These are phyloP conservation scores for Gnomoniopsis sp. DNA, from an alignment of 2,329 filamentous ascomycete species.

Conservation along the genomic window DNA sequence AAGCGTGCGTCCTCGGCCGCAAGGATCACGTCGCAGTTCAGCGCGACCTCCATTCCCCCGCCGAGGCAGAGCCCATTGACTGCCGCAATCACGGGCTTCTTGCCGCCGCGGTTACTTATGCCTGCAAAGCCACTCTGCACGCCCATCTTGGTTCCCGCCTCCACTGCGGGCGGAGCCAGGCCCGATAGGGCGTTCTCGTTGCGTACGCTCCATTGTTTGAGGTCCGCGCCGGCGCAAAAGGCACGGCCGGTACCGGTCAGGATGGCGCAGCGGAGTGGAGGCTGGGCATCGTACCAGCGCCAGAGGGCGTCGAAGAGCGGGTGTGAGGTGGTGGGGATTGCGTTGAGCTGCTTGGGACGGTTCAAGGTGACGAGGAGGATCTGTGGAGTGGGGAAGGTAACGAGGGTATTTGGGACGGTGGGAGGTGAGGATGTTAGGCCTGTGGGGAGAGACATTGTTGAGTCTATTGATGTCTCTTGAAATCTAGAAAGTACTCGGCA, in stretches of 20 bases:
- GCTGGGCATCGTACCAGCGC: conserved; percentile 61
- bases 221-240: conserved; percentile 67
- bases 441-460: conserved; percentile 8
- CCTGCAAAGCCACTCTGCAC: conserved; percentile 58
- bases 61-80: conserved; percentile 74
- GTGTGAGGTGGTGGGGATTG: conserved; percentile 48
- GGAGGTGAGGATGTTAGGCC: conserved; percentile 35
- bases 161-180: conserved; percentile 1
- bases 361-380: conserved; percentile 59
- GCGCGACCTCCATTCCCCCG: conserved; percentile 72
- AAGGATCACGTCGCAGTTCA: conserved; percentile 71
- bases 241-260: conserved; percentile 61
- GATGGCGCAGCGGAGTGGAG: conserved; percentile 57
- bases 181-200: conserved; percentile 26
- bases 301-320: conserved; percentile 42
- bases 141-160: conserved; percentile 23
- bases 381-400: conserved; percentile 51
- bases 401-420: conserved; percentile 34
- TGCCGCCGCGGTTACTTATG: conserved; percentile 61
- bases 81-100: conserved; percentile 73
- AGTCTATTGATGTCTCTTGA: not conserved
- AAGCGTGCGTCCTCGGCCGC: conserved; percentile 59
- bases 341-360: conserved; percentile 56
- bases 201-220: conserved; percentile 59
- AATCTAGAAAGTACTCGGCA: not conserved